Evolutionary conservation across 164 flowering plant species (phyloP).

Genomic region (Annona squamosa): DNA sequence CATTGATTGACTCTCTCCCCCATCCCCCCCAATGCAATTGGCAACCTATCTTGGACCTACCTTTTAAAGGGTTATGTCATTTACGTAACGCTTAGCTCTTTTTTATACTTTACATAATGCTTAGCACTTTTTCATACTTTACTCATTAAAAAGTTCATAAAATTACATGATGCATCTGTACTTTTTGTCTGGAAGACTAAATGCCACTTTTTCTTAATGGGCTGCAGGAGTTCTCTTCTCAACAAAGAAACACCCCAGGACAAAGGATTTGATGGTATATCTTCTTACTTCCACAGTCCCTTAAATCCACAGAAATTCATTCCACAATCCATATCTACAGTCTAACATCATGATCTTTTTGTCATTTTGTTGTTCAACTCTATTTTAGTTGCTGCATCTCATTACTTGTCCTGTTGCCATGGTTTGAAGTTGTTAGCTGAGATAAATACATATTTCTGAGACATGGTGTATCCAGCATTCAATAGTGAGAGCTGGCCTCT

Average conservation of each 20-base stretch:
- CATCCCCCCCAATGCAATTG: not conserved
- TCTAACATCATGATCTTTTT: not conserved
- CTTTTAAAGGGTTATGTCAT: not conserved
- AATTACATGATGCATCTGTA: no score
- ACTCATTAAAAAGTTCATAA: no score
- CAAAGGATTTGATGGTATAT: conserved; percentile 73
- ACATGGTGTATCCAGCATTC: no score
- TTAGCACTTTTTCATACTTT: not conserved
- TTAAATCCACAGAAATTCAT: not conserved
- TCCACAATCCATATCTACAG: not conserved
- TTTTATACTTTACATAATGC: not conserved
- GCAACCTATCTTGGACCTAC: not conserved
- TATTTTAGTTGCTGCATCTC: not conserved
- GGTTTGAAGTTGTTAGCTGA: no score
- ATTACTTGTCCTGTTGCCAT: not conserved
- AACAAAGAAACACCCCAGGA: conserved; percentile 80
- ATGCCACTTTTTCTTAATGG: not conserved
- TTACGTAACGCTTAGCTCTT: not conserved
- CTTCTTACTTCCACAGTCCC: not conserved
- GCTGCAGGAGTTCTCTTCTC: conserved; percentile 76
- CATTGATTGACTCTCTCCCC: no score
- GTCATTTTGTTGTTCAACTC: not conserved
- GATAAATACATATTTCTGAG: no score
- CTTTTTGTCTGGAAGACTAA: not conserved
- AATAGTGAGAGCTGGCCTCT: no score